These are phyloP conservation scores for Yamadazyma epiphylla DNA, from an alignment of 1,139 yeast species.

Conservation along the genomic window DNA sequence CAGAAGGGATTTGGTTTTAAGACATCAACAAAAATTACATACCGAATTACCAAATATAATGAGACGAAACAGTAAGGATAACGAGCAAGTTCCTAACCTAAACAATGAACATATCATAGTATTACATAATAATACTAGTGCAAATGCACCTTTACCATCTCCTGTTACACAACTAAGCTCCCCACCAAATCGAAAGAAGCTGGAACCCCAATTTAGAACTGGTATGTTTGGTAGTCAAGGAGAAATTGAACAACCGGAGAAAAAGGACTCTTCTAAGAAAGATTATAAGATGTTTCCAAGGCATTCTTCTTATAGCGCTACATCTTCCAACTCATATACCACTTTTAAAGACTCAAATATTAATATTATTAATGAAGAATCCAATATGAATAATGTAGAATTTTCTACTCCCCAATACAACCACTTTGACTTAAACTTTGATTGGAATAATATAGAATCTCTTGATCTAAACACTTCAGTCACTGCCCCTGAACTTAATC, in stretches of 20 bases:
- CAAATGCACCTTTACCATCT: conserved; percentile 42
- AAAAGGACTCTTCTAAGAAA: conserved; percentile 1
- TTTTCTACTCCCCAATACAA: conserved; percentile 75
- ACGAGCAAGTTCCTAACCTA: conserved; percentile 7
- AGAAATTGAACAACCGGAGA: background rate
- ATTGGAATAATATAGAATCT: conserved; percentile 33
- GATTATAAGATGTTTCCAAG: conserved; percentile 24
- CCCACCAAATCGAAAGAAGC: conserved; percentile 6
- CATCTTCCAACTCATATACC: conserved; percentile 68
- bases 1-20: conserved; percentile 42
- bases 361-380: conserved; percentile 10
- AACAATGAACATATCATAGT: conserved; percentile 39
- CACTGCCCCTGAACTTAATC: conserved; percentile 1
- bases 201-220: conserved; percentile 20
- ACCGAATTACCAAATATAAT: conserved; percentile 21
- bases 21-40: conserved; percentile 45
- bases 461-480: conserved; percentile 19
- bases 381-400: conserved; percentile 43
- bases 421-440: conserved; percentile 29
- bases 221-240: conserved; percentile 15
- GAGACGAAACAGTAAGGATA: conserved; percentile 16
- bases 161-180: conserved; percentile 13
- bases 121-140: conserved; percentile 39
- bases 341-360: conserved; percentile 40
- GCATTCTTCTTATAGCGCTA: conserved; percentile 82